Evolutionary conservation across 768 basidiomycete genomes (phyloP).

Genomic region (Russula compacta): DNA sequence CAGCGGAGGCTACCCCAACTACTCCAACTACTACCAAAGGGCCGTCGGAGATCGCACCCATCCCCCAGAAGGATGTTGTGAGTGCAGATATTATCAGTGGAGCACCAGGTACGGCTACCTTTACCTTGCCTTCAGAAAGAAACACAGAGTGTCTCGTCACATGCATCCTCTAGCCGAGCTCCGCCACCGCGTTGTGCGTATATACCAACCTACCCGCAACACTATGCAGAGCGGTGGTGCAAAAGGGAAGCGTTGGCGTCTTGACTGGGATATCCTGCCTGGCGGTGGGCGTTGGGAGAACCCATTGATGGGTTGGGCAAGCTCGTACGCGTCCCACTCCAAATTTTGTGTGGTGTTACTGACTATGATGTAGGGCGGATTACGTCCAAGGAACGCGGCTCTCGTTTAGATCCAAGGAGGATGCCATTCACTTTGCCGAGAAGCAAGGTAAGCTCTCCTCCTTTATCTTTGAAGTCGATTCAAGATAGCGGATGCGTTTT

Average conservation of each 20-base stretch:
- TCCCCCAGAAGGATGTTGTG: conserved; percentile 46
- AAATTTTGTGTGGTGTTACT: neutral
- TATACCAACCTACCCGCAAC: conserved; percentile 87
- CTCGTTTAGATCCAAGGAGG: conserved; percentile 78
- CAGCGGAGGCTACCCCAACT: conserved; percentile 22
- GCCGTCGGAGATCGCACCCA: conserved; percentile 36
- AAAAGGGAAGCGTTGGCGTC: conserved; percentile 82
- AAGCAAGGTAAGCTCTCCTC: conserved; percentile 64
- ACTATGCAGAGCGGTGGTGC: conserved; percentile 92
- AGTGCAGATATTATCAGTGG: conserved; percentile 80
- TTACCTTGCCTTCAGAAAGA: neutral
- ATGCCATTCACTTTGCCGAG: conserved; percentile 91
- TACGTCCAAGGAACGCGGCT: conserved; percentile 90
- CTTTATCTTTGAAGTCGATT: neutral
- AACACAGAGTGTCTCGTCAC: neutral
- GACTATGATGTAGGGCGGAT: conserved; percentile 55
- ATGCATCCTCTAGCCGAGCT: conserved; percentile 51
- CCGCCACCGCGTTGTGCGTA: conserved; percentile 77
- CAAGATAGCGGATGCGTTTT: conserved; percentile 12
- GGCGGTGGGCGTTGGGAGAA: conserved; percentile 96
- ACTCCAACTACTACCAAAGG: conserved; percentile 24
- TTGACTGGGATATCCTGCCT: conserved; percentile 89
- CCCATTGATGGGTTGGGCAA: conserved; percentile 94
- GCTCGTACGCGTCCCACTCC: conserved; percentile 55
- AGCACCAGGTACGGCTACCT: conserved; percentile 56